Evolutionary conservation across 495 filamentous ascomycete genomes (phyloP).

Genomic region (Lasiosphaeris hirsuta): DNA sequence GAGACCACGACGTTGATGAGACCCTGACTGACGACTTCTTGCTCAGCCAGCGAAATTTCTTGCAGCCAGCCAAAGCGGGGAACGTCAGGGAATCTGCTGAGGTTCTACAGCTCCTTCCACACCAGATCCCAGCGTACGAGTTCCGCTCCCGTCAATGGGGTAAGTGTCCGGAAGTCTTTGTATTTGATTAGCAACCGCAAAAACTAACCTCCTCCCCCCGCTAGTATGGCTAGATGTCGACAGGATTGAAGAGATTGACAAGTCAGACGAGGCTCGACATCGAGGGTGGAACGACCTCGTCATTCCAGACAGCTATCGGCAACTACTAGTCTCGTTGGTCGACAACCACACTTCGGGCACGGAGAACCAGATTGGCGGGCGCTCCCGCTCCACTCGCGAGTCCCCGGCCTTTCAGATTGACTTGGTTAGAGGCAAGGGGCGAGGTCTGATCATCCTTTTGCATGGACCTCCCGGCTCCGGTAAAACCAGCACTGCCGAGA

Average conservation of each 20-base stretch:
- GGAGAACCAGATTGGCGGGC: background rate
- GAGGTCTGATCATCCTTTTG: conserved; percentile 46
- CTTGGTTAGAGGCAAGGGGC: conserved; percentile 51
- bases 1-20: no score
- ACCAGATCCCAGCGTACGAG: background rate
- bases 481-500: conserved; percentile 56
- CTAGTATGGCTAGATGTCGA: conserved; percentile 6
- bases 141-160: conserved; percentile 2
- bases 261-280: conserved; percentile 8
- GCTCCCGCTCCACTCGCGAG: conserved; percentile 2
- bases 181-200: background rate
- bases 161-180: background rate
- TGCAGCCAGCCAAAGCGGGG: background rate
- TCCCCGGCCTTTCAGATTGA: conserved; percentile 24
- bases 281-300: conserved; percentile 33
- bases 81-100: background rate
- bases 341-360: conserved; percentile 30
- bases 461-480: conserved; percentile 57
- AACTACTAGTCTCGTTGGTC: conserved; percentile 35
- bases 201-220: background rate
- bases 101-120: background rate
- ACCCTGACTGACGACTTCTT: background rate
- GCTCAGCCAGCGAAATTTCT: background rate
- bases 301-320: conserved; percentile 28
- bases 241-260: conserved; percentile 9